Evolutionary conservation across 2,329 filamentous ascomycete genomes (phyloP).

Genomic region (Blastomyces percursus): DNA sequence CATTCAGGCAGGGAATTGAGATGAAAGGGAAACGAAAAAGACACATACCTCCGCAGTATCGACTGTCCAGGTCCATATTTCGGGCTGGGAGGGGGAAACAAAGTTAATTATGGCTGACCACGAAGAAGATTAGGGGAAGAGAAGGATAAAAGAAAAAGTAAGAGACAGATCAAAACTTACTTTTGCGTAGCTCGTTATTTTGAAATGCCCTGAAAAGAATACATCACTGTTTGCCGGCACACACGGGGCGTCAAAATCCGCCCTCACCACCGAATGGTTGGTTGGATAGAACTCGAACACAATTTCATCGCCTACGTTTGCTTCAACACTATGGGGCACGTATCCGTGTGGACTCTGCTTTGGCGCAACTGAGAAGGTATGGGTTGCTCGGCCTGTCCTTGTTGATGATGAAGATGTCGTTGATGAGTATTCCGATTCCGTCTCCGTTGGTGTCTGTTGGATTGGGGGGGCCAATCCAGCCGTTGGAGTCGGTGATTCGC

Average conservation of each 20-base stretch:
- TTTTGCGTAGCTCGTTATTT: background rate
- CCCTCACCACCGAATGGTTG: constrained; percentile 54
- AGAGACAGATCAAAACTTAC: background rate
- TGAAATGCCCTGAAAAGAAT: constrained; percentile 22
- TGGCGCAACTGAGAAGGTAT: constrained; percentile 27
- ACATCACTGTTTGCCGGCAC: constrained; percentile 39
- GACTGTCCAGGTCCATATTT: background rate
- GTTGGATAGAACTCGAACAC: constrained; percentile 53
- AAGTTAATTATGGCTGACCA: background rate
- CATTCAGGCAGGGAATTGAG: background rate
- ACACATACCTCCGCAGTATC: background rate
- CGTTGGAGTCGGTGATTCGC: background rate
- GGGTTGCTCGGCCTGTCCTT: constrained; percentile 15
- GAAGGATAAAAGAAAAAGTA: background rate
- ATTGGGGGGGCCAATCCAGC: background rate
- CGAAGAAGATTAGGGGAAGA: background rate
- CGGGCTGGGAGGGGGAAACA: background rate
- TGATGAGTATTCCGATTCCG: background rate
- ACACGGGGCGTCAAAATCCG: constrained; percentile 50
- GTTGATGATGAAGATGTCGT: background rate
- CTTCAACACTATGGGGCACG: constrained; percentile 21
- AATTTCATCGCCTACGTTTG: constrained; percentile 24
- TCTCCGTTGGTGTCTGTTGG: background rate
- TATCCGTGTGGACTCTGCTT: constrained; percentile 25
- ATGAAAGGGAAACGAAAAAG: background rate